Conservation (phyloP, 768 basidiomycete genomes). For the Amylocystis lapponica region DNA sequence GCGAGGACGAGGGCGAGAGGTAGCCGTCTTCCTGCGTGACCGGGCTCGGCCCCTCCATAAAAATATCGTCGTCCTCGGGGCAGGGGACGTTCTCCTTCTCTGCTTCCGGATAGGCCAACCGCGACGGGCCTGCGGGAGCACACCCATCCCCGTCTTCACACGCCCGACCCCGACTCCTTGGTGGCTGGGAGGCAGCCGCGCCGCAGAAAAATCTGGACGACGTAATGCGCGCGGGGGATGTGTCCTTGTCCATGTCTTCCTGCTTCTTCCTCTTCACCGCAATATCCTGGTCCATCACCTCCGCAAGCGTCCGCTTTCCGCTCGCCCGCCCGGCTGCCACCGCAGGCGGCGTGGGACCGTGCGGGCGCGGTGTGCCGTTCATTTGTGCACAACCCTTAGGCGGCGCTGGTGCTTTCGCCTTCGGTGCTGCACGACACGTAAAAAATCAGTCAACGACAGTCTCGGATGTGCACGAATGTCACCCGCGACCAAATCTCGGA, state of each 20-base stretch:
- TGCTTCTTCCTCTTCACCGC: constrained; percentile 43
- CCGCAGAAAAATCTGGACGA: constrained; percentile 18
- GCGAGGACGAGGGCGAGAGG: constrained; percentile 61
- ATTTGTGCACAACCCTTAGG: not conserved
- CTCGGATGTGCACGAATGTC: not conserved
- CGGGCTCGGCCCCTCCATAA: constrained; percentile 31
- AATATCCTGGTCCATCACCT: constrained; percentile 64
- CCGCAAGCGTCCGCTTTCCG: constrained; percentile 70
- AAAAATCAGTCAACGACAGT: constrained; percentile 1
- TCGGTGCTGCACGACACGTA: constrained; percentile 5
- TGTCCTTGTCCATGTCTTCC: constrained; percentile 20
- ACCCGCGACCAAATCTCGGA: constrained; percentile 17
- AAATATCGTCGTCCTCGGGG: constrained; percentile 28
- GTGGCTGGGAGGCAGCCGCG: not conserved
- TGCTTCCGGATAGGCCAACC: constrained; percentile 10
- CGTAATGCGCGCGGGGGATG: constrained; percentile 1
- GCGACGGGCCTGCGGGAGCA: constrained; percentile 32
- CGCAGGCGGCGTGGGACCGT: constrained; percentile 8
- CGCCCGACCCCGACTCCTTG: not conserved
- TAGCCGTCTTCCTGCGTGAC: constrained; percentile 81
- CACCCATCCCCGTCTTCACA: constrained; percentile 6
- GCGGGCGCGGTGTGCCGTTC: not conserved
- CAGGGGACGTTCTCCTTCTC: constrained; percentile 41
- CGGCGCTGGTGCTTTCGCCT: not conserved
- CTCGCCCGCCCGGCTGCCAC: constrained; percentile 49